Conservation (phyloP, 495 filamentous ascomycete species). For the Tuber calosporum region DNA sequence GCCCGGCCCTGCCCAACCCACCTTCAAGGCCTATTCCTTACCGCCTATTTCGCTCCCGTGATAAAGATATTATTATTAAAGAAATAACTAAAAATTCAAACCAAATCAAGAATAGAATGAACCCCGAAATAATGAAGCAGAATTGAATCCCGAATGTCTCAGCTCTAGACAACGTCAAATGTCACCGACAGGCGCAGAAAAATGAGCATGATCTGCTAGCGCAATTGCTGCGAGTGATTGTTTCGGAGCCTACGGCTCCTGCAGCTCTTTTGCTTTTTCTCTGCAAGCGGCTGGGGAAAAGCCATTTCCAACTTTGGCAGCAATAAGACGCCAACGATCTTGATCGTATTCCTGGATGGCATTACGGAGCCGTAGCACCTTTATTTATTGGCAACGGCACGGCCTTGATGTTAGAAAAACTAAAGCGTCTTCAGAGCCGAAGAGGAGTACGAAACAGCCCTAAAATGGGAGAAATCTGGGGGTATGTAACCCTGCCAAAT, state of each 20-base stretch:
- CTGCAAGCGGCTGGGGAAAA: slow-evolving; percentile 78
- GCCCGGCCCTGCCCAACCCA: slow-evolving; percentile 7
- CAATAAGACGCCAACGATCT: slow-evolving; percentile 81
- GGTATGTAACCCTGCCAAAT: slow-evolving; percentile 13
- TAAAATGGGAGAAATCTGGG: slow-evolving; percentile 12
- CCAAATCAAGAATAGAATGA: slow-evolving; percentile 20
- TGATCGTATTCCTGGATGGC: slow-evolving; percentile 83
- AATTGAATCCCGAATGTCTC: slow-evolving; percentile 3
- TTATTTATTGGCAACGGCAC: slow-evolving; percentile 19
- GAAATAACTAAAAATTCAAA: slow-evolving; percentile 10
- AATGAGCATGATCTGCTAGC: background rate
- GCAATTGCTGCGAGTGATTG: slow-evolving; percentile 20
- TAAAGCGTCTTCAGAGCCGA: slow-evolving; percentile 9
- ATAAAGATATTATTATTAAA: slow-evolving; percentile 12
- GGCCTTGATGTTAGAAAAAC: slow-evolving; percentile 28
- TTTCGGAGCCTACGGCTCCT: slow-evolving; percentile 31
- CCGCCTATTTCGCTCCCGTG: slow-evolving; percentile 20
- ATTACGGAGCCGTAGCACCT: slow-evolving; percentile 71
- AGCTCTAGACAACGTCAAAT: background rate
- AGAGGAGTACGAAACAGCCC: background rate
- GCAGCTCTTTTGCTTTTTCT: slow-evolving; percentile 62
- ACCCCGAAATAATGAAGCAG: slow-evolving; percentile 5
- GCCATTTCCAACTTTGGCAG: slow-evolving; percentile 76
- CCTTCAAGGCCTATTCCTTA: slow-evolving; percentile 15
- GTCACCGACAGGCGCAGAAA: background rate